Percentiles rank a stretch among this genome's conserved stretches.
These are phyloP conservation scores for Fomitopsis schrenkii DNA, from an alignment of 1,284 basidiomycete genomes.

Conservation along the genomic window DNA sequence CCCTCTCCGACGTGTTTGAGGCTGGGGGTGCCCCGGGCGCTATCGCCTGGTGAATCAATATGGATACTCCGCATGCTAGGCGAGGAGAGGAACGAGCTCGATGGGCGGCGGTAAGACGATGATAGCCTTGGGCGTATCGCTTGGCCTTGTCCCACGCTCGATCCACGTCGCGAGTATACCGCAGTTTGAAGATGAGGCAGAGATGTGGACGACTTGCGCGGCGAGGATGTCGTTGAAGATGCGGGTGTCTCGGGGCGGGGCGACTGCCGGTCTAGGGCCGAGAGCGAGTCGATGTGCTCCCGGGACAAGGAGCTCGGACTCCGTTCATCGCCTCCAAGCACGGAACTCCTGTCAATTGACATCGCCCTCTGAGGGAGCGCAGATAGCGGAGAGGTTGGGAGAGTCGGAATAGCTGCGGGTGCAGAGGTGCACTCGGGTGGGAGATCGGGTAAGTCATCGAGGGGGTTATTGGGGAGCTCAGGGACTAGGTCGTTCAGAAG, in stretches of 20 bases:
- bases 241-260: conserved; percentile 24
- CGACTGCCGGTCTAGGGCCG: conserved; percentile 15
- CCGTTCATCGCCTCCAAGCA: conserved; percentile 5
- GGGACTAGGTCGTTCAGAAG: conserved; percentile 50
- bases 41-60: conserved; percentile 18
- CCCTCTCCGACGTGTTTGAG: conserved; percentile 69
- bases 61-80: conserved; percentile 20
- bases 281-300: conserved; percentile 12
- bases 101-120: conserved; percentile 20
- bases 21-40: conserved; percentile 17
- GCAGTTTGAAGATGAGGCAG: conserved; percentile 40
- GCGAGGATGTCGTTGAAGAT: conserved; percentile 61
- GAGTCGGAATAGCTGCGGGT: conserved; percentile 36
- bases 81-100: conserved; percentile 15
- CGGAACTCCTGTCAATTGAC: conserved; percentile 12
- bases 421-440: conserved; percentile 38
- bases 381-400: conserved; percentile 6
- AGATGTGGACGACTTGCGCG: conserved; percentile 37
- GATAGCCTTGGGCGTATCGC: conserved; percentile 18
- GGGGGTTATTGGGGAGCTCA: conserved; percentile 24
- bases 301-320: conserved; percentile 18
- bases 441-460: conserved; percentile 22
- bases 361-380: conserved; percentile 14
- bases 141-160: conserved; percentile 14
- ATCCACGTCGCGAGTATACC: conserved; percentile 21